Percentiles rank a stretch among this genome's conserved stretches.
Conservation (phyloP, 371 early-diverging fungal species). For the Mortierella sp. region DNA sequence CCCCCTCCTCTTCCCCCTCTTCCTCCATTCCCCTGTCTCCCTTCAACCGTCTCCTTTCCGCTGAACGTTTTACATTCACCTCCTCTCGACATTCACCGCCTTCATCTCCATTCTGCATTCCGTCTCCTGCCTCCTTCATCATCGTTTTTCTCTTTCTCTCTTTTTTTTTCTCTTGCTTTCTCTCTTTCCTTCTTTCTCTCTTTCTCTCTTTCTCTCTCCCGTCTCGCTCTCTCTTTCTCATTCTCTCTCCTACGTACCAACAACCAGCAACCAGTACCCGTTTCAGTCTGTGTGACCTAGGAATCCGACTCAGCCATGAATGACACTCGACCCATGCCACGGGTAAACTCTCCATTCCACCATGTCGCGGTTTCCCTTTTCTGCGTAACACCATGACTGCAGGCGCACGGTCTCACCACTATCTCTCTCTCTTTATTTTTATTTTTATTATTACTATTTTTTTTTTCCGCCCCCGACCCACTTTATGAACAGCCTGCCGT, state of each 20-base stretch:
- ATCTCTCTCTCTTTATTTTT: not conserved
- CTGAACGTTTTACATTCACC: not conserved
- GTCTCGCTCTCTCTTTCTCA: not conserved
- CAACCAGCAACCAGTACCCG: too few species aligned
- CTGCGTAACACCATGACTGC: too few species aligned
- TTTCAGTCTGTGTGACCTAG: too few species aligned
- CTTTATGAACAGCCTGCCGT: constrained; percentile 10
- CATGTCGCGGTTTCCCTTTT: too few species aligned
- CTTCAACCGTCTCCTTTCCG: constrained; percentile 1
- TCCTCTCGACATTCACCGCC: not conserved
- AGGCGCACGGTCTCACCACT: too few species aligned
- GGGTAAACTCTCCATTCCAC: too few species aligned
- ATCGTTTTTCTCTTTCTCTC: not conserved
- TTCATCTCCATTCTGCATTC: not conserved
- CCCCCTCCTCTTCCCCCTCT: constrained; percentile 1
- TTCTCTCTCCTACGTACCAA: not conserved
- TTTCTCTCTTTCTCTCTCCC: not conserved
- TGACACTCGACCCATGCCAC: too few species aligned
- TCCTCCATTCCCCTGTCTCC: constrained; percentile 2
- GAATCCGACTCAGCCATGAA: too few species aligned
- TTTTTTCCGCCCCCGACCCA: not conserved
- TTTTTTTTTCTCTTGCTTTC: not conserved
- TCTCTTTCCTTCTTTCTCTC: too few species aligned
- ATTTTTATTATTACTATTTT: too few species aligned
- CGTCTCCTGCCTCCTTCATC: constrained; percentile 1